A percentile compares a stretch with the other conserved stretches of the same genome.
Evolutionary conservation across 2,329 filamentous ascomycete genomes (phyloP).

Genomic region (Ceratocystis eucalypticola): DNA sequence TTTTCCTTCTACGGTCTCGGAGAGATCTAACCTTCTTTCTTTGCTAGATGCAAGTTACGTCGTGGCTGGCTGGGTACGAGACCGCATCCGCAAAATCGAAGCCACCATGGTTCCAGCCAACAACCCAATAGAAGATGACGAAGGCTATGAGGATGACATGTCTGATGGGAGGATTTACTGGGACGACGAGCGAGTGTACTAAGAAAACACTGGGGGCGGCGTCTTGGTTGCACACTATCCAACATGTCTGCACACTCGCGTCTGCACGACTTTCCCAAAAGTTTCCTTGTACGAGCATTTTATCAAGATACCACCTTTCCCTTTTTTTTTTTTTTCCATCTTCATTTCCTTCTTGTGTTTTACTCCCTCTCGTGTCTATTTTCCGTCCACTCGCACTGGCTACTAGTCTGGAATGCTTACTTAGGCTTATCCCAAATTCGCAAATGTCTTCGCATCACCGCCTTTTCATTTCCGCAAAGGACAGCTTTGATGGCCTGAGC

Average conservation of each 20-base stretch:
- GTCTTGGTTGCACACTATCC: background rate
- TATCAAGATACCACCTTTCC: conserved; percentile 5
- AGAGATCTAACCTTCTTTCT: background rate
- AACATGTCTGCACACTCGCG: background rate
- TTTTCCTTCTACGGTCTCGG: conserved; percentile 6
- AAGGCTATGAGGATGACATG: conserved; percentile 16
- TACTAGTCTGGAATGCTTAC: background rate
- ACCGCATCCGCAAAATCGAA: conserved; percentile 19
- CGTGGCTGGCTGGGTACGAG: conserved; percentile 18
- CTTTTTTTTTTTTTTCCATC: background rate
- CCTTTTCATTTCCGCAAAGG: conserved; percentile 1
- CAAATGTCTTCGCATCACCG: background rate
- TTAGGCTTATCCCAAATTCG: background rate
- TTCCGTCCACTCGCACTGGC: background rate
- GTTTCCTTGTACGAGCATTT: background rate
- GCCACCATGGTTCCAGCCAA: conserved; percentile 17
- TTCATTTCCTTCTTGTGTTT: background rate
- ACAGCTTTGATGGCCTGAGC: background rate
- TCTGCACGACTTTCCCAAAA: background rate
- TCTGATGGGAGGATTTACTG: conserved; percentile 19
- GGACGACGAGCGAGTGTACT: conserved; percentile 19
- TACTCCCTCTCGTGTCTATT: background rate
- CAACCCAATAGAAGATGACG: conserved; percentile 12
- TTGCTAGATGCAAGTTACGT: conserved; percentile 16
- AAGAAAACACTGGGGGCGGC: background rate